Evolutionary conservation across 169 alveolate genomes (phyloP), one percentile per base, ranked within the genome.

Genomic region (Plasmodium blacklocki): DNA sequence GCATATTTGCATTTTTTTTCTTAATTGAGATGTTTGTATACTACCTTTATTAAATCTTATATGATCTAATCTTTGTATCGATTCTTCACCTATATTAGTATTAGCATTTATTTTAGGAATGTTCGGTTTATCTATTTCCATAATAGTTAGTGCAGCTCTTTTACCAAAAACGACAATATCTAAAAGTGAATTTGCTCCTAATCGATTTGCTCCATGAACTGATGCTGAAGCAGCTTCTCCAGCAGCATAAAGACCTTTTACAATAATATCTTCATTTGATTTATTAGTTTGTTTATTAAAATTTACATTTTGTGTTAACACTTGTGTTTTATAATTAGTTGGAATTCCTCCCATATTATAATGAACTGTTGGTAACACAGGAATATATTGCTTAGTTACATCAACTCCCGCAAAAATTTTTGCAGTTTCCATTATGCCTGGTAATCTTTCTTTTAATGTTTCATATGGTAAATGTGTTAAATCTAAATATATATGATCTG

Each of bases 281-380:
- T 14, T 73, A 26, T 50, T 96, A 74, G 88, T 62, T 49, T 21
- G 62, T 49, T 71, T 91, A 14, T 56, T 54, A 39, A 63, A 39
- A 56, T 58, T 60, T 9, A 74, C 91, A 45, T 47, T 92, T 60
- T 89, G 88, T 39, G 94, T 94, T 12, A 97, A 2, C 11, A 96
- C 99, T 93, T 98, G 97, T 4, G 99, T 96, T 93, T 96, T 97
- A 95, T 97, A 98, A 95, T 99, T 98, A 67, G 99, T 98, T 59
- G 99, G 99, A 29, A 98, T 93, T 45, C 99, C 99, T 18, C 99
- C 99, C 99, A 99, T 99, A 94, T 98, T 98, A 94, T 99, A 99
- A 94, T 99, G 99, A 58, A 98, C 99, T 2, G 99, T 98, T 29
- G 99, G 99, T 58, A 98, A 91, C 47, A 98, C 99, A 12, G 99